Evolutionary conservation across 345 rosid species (phyloP).

Genomic region (Noccaea bulbosa): DNA sequence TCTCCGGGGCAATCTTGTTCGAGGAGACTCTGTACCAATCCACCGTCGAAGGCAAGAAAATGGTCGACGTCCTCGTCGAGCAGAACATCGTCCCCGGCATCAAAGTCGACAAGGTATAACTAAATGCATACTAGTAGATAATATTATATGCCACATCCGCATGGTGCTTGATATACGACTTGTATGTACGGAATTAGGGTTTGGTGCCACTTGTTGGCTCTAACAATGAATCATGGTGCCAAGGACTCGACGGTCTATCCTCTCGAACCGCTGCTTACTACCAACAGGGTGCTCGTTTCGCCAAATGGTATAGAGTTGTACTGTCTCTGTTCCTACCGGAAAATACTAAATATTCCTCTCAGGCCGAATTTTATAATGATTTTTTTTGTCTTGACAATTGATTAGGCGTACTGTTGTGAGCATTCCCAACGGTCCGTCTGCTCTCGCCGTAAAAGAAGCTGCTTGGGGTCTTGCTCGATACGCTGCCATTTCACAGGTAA

Average conservation of each 20-base stretch:
- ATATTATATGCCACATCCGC: background rate
- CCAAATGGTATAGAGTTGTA: constrained; percentile 99
- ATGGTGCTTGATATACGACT: constrained; percentile 20
- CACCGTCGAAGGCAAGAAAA: constrained; percentile 82
- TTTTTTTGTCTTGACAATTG: constrained; percentile 20
- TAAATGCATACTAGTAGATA: background rate
- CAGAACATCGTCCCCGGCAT: constrained; percentile 96
- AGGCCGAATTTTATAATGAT: background rate
- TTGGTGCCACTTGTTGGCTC: constrained; percentile 95
- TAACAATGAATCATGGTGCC: constrained; percentile 97
- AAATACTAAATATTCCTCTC: background rate
- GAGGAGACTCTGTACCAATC: constrained; percentile 99
- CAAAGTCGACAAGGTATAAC: constrained; percentile 93
- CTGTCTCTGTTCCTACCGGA: too few species aligned
- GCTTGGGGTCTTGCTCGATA: constrained; percentile 99
- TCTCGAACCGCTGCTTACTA: constrained; percentile 97
- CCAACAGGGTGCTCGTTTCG: constrained; percentile 98
- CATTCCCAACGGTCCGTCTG: constrained; percentile 98
- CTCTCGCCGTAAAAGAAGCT: constrained; percentile 95
- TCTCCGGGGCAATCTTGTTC: constrained; percentile 92
- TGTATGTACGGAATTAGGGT: constrained; percentile 59
- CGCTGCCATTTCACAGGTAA: constrained; percentile 90
- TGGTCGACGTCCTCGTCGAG: constrained; percentile 85
- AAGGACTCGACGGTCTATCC: constrained; percentile 96
- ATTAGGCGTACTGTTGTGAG: constrained; percentile 97